A percentile compares a stretch with the other conserved stretches of the same genome.
Evolutionary conservation across 805 yeast genomes (phyloP).

Genomic region (Cyberlindnera samutprakarnensis): DNA sequence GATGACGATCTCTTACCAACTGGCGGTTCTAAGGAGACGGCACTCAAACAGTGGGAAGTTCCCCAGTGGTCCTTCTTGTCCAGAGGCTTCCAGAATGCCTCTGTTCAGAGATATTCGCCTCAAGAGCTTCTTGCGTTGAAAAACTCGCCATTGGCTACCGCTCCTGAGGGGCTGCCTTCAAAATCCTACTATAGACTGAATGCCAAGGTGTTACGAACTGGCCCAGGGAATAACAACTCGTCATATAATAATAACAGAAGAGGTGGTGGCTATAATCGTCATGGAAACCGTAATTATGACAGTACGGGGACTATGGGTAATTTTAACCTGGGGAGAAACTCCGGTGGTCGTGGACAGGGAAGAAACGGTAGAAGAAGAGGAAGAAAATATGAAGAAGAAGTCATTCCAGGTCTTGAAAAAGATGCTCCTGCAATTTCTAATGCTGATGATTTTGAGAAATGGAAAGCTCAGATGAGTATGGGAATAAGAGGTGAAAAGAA

Average conservation of each 20-base stretch:
- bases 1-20: constrained; percentile 2
- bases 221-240: too few species aligned
- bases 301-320: constrained; percentile 25
- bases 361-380: constrained; percentile 9
- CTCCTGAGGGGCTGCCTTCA: constrained; percentile 16
- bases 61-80: constrained; percentile 15
- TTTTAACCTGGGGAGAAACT: constrained; percentile 17
- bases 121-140: constrained; percentile 14
- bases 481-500: constrained; percentile 25
- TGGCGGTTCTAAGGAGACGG: constrained; percentile 3
- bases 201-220: too few species aligned
- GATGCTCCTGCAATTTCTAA: constrained; percentile 14
- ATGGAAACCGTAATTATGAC: constrained; percentile 8
- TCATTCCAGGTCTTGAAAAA: constrained; percentile 14
- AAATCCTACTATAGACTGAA: constrained; percentile 18
- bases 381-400: constrained; percentile 16
- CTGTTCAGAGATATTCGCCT: constrained; percentile 16
- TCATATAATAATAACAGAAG: constrained; percentile 5
- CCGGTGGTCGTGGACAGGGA: neutral
- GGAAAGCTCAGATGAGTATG: constrained; percentile 31
- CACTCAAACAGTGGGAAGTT: constrained; percentile 9
- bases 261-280: constrained; percentile 7
- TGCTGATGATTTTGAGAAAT: constrained; percentile 32
- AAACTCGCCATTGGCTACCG: constrained; percentile 8
- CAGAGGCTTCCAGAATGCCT: constrained; percentile 4